Evolutionary conservation across 495 filamentous ascomycete genomes (phyloP), one percentile per base, ranked within the genome.

Genomic region (Trichoderma virens): DNA sequence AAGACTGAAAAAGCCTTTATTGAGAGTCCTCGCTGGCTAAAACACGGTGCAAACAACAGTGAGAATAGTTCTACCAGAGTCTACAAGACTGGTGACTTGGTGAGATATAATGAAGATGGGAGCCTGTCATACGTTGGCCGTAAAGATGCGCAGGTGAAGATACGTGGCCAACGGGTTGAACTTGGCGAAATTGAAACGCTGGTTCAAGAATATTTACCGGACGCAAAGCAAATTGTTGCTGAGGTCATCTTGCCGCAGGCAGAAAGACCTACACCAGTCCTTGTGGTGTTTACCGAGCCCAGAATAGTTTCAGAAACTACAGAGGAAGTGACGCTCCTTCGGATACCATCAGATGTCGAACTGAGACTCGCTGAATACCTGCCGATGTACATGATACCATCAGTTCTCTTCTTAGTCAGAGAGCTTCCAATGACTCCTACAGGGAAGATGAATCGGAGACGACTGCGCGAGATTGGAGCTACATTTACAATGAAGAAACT

Each of bases 1-100:
- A 71, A 78, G 65, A 88, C 76, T 0, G 68, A 65, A 13, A 59
- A 69, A 2, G 71, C 68, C 0, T 86, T 86, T 62, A 80, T 88
- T 47, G 67, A 77, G 25, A 68, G 77, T 27, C 82, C 82, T 0
- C 64, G 65, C 4, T 88, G 84, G 84, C 70, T 80, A 4, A 61
- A 69, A 11, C 66, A 72, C 1, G 80, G 80, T 67, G 7, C 62
- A 70, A 4, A 70, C 68, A n/a, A 28, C 70, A 2, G 80, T 80
- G 11, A 76, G 76, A 7, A 69, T 70, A 3, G 79, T 85, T 4
- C 76, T 84, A 56, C 73, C 89, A 20, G n/a, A n/a, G n/a, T n/a
- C n/a, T 91, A 91, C 70, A 87, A 86, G 72, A 88, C 86, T 1
- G 86, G 87, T 5, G 87, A 89, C 67, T 67, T 88, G 45, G 86